Evolutionary conservation across 2,329 filamentous ascomycete species (phyloP).

Genomic region (Lasiodiplodia hormozganensis): DNA sequence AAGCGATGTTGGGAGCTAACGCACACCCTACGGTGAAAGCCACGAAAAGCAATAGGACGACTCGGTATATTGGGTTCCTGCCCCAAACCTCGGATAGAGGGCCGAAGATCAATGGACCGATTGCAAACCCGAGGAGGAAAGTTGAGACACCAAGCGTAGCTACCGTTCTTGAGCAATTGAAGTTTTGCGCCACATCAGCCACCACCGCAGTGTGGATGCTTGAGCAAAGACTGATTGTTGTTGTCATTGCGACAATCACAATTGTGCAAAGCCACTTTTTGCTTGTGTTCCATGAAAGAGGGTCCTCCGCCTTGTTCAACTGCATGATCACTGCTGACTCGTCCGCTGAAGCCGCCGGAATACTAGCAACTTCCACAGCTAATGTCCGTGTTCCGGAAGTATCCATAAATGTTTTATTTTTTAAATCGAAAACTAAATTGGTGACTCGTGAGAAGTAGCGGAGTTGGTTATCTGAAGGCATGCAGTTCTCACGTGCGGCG

Average conservation of each 20-base stretch:
- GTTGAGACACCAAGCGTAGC: conserved; percentile 52
- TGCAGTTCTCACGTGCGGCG: too few species aligned
- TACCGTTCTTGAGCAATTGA: conserved; percentile 21
- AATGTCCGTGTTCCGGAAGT: not conserved
- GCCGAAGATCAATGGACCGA: conserved; percentile 60
- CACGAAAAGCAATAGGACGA: conserved; percentile 60
- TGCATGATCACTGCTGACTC: not conserved
- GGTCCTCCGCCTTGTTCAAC: not conserved
- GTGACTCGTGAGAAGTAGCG: too few species aligned
- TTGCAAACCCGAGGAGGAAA: conserved; percentile 60
- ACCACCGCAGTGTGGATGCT: conserved; percentile 53
- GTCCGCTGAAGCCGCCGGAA: not conserved
- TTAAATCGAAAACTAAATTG: too few species aligned
- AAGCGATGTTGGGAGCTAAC: conserved; percentile 50
- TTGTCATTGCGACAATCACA: conserved; percentile 31
- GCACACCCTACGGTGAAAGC: conserved; percentile 58
- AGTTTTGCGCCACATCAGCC: conserved; percentile 42
- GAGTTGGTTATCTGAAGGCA: too few species aligned
- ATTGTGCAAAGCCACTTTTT: conserved; percentile 32
- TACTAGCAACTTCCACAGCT: not conserved
- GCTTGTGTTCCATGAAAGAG: conserved; percentile 21
- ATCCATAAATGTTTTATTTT: too few species aligned
- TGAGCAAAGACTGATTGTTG: conserved; percentile 41
- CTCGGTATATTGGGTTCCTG: conserved; percentile 59
- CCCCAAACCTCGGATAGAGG: conserved; percentile 63